Base-by-base conservation (phyloP, 2,329 filamentous ascomycete species). In the Alternaria postmessia region DNA sequence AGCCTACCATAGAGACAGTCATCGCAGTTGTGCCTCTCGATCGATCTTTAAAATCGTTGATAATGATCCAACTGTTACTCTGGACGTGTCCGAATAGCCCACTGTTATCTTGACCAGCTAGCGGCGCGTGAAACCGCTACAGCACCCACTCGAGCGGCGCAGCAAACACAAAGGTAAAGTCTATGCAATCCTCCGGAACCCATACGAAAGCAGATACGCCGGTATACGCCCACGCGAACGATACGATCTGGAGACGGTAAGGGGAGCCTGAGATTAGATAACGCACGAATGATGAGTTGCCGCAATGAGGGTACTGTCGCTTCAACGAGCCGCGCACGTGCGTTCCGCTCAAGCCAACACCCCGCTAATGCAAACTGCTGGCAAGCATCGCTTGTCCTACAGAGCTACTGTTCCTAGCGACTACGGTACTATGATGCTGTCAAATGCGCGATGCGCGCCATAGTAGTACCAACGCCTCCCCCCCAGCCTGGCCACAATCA, bases 281-380 rank as follows among this genome's bases (percentile, higher is more conserved):
- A 61, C 36, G 61, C 57, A 51, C 53, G 53, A 57, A 60, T 60
- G 28, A 63, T 57, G 52, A 16, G 48, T 59, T 42, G 47, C 47
- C 46, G 42, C 30, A 56, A 30, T 12, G 30, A 57, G 38, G 39
- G 52, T 49, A 44, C 57, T 36, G 30, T 22, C 9, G 47, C 22
- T 28, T 14, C 34, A 36, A 46, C 52, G 38, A 30, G 26, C 53
- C 48, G 51, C 54, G 52, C 61, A 61, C 57, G 57, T 57, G 57
- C 57, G 36, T 49, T 22, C 57, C 39, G 48, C 32, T 43, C n/a
- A 24, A 48, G n/a, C 38, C 53, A 55, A 44, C 52, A 54, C 3
- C 22, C 43, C 60, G 44, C 60, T 63, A 63, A 60, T 60, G 57
- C 60, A 63, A 56, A 59, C 60, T 44, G 55, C 55, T 51, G 41